phyloP scores from a whole-genome alignment of 2,329 filamentous ascomycete species.

The Knufia petricola region DNA sequence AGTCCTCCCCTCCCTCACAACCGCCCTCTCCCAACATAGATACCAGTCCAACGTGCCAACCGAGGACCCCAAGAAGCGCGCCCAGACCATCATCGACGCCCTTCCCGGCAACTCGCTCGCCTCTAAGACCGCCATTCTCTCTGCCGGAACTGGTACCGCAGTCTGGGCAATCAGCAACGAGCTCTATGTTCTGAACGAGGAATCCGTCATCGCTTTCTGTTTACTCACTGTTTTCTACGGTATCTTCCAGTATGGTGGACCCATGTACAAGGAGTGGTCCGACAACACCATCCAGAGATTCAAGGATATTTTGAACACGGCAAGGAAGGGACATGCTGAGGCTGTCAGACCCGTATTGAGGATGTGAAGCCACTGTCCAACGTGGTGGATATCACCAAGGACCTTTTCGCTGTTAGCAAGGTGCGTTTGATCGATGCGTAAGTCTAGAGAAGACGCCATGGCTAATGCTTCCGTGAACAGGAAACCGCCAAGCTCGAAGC shows the following conservation, averaged over 20 bases:
- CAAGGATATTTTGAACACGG: constrained; percentile 87
- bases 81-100: constrained; percentile 85
- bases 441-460: not conserved
- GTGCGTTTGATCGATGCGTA: constrained; percentile 40
- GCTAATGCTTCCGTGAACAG: constrained; percentile 37
- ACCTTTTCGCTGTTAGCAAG: constrained; percentile 96
- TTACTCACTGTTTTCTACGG: constrained; percentile 87
- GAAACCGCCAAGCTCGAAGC: constrained; percentile 96
- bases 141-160: constrained; percentile 78
- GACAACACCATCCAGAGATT: constrained; percentile 82
- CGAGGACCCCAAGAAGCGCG: constrained; percentile 92
- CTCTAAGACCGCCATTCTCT: constrained; percentile 95
- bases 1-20: constrained; percentile 64
- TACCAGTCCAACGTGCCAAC: constrained; percentile 67
- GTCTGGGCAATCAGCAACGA: constrained; percentile 98
- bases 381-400: constrained; percentile 94
- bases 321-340: constrained; percentile 86
- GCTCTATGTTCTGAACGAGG: constrained; percentile 99
- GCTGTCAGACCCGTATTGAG: constrained; percentile 87
- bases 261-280: constrained; percentile 87
- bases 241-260: constrained; percentile 87
- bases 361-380: constrained; percentile 89
- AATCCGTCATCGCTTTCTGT: constrained; percentile 88
- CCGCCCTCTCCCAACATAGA: constrained; percentile 58
- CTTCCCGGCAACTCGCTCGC: constrained; percentile 85